Base-by-base conservation (phyloP, 2,329 filamentous ascomycete genomes). In the Cadophora sp. region DNA sequence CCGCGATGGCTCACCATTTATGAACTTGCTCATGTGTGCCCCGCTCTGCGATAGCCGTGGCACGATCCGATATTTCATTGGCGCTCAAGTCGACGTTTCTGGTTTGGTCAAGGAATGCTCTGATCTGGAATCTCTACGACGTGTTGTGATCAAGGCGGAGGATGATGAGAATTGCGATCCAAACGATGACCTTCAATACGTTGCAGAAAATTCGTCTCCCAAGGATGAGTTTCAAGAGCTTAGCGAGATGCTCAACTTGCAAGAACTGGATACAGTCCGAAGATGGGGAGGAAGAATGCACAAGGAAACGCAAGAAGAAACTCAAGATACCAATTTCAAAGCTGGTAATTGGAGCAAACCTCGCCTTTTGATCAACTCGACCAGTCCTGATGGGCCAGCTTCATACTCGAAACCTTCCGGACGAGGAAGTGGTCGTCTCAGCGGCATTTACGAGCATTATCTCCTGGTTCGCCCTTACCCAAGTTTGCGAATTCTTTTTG, bases 161-260 rank as follows among this genome's bases (percentile, higher is more conserved):
- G 74, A 78, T 24, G 72, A 75, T 18, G 69, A 76, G n/a, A 70
- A 74, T 6, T 72, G 79, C 18, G 55, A 64, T 36, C 56, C 61
- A 6, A 60, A 71, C 47, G 59, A 60, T 5, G 68, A 71, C n/a
- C 62, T 66, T 13, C 62, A 59, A 55, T 47, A 62, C 24, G 33
- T 59, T 16, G 20, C 58, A 5, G 56, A 74, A 39, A 14, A 68
- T 39, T 20, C 45, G 5, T 36, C 72, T 22, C 76, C 78, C n/a
- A 88, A 85, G 66, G 85, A 90, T 66, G 86, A 89, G 71, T 89
- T 93, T 67, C 84, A 86, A 62, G 84, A 89, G 51, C 80, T 94
- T 33, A 86, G 83, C 62, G 89, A 92, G 72, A 89, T 92, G 84
- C 86, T 94, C 75, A 92, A 89, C 65, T 81, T 86, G 13, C 78